phyloP scores from a whole-genome alignment of 306 rosid species.

The Prinsepia uniflora region DNA sequence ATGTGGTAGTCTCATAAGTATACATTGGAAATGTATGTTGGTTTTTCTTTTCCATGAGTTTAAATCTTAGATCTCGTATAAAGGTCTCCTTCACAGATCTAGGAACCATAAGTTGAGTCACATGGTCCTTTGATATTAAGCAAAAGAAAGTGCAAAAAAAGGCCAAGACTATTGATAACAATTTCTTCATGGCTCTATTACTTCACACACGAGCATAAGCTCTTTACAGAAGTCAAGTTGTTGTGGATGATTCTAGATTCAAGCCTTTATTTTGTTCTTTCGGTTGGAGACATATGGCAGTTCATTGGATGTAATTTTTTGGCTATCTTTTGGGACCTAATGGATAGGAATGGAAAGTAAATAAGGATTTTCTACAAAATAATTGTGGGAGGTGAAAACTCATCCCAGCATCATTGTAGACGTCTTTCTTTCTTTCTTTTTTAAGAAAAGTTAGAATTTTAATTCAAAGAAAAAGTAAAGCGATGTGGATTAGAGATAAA shows the following conservation, averaged over 20 bases:
- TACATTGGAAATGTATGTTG: neutral
- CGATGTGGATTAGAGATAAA: too few species aligned
- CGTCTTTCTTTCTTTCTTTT: neutral
- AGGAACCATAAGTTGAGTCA: neutral
- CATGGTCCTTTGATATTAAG: neutral
- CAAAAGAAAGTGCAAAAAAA: neutral
- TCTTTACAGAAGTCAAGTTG: neutral
- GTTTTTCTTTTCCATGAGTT: constrained; percentile 1
- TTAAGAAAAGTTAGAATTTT: too few species aligned
- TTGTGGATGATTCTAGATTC: neutral
- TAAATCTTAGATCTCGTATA: neutral
- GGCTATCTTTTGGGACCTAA: neutral
- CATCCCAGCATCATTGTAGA: neutral
- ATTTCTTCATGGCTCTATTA: neutral
- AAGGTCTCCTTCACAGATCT: neutral
- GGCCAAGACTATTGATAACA: neutral
- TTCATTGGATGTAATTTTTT: neutral
- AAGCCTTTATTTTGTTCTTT: neutral
- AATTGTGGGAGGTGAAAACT: neutral
- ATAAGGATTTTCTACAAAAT: neutral
- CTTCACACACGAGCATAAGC: neutral
- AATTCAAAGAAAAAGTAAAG: too few species aligned
- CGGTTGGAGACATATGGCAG: neutral
- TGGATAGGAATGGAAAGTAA: neutral
- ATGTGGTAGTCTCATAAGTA: neutral